Evolutionary conservation across 2,329 filamentous ascomycete genomes (phyloP), one percentile per base, ranked within the genome.

Genomic region (Boeremia lycopersici): DNA sequence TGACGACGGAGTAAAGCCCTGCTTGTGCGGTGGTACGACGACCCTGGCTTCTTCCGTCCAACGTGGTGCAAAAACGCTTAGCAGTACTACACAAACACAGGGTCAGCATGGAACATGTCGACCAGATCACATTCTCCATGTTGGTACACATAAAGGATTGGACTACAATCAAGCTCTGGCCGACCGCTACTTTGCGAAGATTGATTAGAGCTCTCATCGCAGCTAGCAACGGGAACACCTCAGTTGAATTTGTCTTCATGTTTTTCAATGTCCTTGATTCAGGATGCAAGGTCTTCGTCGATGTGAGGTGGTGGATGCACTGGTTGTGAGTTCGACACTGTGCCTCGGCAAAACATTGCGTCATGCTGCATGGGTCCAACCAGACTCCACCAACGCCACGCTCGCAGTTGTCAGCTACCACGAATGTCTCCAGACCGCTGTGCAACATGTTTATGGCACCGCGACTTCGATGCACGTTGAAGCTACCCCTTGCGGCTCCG

Each of bases 381-480:
- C 33, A 30, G 29, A 39, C 25, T 50, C 23, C 3, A 53, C 34
- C 40, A 51, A 40, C 44, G 35, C 17, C 25, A 38, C 11, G 17
- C 26, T 38, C n/a, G 40, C 17, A 33, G 36, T 30, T 49, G 40
- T 47, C 52, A 29, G 26, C 41, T 34, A 35, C 6, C 51, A 33
- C 15, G 25, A 31, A 54, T 49, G 52, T 46, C 46, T 46, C 30
- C 38, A 25, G 42, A 23, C n/a, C 39, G 28, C 13, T 10, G 41
- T 41, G 29, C 40, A 59, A 48, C 34, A 67, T 67, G 61, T 31
- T 23, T 10, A 26, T 59, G 33, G 41, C 54, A 29, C 48, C 44
- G 26, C 58, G 43, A 36, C 13, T 65, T 48, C 62, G 63, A 57
- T 46, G 60, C 53, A 12, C 31, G 33, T 26, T 55, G 52, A 46